Percentiles rank a stretch among this genome's conserved stretches.
Conservation (phyloP, 1,139 yeast species). For the Debaryomyces singareniensis region DNA sequence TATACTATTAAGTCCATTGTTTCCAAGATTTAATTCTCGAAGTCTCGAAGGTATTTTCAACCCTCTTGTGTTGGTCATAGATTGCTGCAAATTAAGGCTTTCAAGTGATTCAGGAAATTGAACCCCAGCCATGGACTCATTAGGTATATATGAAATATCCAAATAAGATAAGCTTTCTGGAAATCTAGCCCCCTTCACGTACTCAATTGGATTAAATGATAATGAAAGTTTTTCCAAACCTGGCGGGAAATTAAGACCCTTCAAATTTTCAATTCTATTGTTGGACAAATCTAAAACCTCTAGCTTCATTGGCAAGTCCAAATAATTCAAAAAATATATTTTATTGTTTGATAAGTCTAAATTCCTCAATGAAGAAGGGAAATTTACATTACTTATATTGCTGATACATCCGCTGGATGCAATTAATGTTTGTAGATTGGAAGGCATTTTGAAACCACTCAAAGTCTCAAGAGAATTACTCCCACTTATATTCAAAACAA, state of each 20-base stretch:
- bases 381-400: conserved; percentile 29
- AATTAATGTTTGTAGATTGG: conserved; percentile 21
- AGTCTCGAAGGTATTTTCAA: conserved; percentile 32
- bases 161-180: conserved; percentile 32
- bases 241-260: conserved; percentile 35
- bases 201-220: conserved; percentile 39
- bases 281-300: conserved; percentile 31
- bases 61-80: conserved; percentile 44
- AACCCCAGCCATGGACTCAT: conserved; percentile 44
- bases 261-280: conserved; percentile 34
- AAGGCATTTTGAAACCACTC: conserved; percentile 37
- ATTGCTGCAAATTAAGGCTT: conserved; percentile 35
- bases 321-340: conserved; percentile 34
- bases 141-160: conserved; percentile 39
- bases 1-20: conserved; percentile 41
- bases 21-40: conserved; percentile 27
- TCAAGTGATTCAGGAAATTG: conserved; percentile 38
- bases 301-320: conserved; percentile 31
- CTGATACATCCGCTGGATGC: conserved; percentile 32
- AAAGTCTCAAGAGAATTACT: conserved; percentile 36
- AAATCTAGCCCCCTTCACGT: conserved; percentile 35
- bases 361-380: conserved; percentile 28
- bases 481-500: conserved; percentile 36
- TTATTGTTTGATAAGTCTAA: conserved; percentile 33
- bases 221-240: conserved; percentile 25